Base-by-base conservation (phyloP, 78 protist genomes). In the Dictyostelium capitatum region DNA sequence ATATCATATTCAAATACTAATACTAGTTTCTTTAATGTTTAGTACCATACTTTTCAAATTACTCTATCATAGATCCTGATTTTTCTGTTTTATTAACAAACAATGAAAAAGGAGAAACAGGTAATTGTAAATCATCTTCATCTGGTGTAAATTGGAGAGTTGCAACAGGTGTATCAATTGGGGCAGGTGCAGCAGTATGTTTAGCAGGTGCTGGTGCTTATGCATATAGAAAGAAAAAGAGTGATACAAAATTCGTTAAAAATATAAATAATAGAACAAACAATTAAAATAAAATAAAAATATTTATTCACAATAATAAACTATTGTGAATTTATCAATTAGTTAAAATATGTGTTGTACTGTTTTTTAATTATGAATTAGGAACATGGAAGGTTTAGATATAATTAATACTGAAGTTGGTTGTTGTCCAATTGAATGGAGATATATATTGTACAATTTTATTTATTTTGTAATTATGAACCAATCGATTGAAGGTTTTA, bases 401-500 rank as follows among this genome's bases (percentile, higher is more conserved):
- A n/a, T n/a, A n/a, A n/a, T n/a, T n/a, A n/a, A n/a, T n/a, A n/a
- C n/a, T n/a, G n/a, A n/a, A n/a, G n/a, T n/a, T n/a, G n/a, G n/a
- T n/a, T n/a, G n/a, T n/a, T n/a, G n/a, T n/a, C n/a, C n/a, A n/a
- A n/a, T n/a, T n/a, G n/a, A n/a, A n/a, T n/a, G n/a, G n/a, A n/a
- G n/a, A n/a, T n/a, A n/a, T n/a, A n/a, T n/a, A n/a, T n/a, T n/a
- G 43, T 37, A 37, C 43, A 37, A 3, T 37, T 37, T 3, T 37
- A 2, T 37, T 37, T 37, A 37, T 37, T 37, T 37, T 37, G 43
- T 59, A 23, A 59, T 30, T 0, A 59, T 4, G 0, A 59, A 70
- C 79, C 79, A 70, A 70, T 70, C 79, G 0, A 70, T 11, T 5
- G 79, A 70, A 9, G 79, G 79, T 17, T 8, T 32, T 25, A 70